A percentile compares a stretch with the other conserved stretches of the same genome.
These are phyloP conservation scores for Rhinocladiella mackenziei DNA, from an alignment of 2,329 filamentous ascomycete genomes.

Conservation along the genomic window DNA sequence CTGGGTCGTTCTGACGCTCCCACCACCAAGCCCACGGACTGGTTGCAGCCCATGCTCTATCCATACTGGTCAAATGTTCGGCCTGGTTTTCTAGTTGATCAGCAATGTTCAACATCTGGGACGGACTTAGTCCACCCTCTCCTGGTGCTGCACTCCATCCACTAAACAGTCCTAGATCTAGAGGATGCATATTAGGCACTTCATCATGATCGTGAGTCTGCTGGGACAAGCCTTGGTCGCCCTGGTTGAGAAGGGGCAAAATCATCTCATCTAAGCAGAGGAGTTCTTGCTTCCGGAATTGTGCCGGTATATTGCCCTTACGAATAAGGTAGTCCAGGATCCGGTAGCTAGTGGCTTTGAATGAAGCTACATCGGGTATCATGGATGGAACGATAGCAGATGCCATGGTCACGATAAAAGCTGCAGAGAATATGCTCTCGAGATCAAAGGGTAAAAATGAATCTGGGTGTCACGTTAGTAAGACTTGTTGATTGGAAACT, in stretches of 20 bases:
- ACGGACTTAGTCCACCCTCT: constrained; percentile 4
- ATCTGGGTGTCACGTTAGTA: not conserved
- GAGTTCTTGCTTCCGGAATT: constrained; percentile 3
- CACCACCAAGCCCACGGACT: constrained; percentile 5
- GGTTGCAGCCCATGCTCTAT: not conserved
- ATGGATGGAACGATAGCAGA: not conserved
- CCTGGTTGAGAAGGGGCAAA: not conserved
- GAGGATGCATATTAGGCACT: not conserved
- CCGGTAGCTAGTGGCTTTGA: not conserved
- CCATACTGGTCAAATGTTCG: not conserved
- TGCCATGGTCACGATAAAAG: constrained; percentile 3
- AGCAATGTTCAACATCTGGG: constrained; percentile 6
- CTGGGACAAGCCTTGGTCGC: too few relatives aligned
- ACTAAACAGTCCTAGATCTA: not conserved
- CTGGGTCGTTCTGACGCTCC: constrained; percentile 1
- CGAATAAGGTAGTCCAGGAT: constrained; percentile 3
- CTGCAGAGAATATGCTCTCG: constrained; percentile 1
- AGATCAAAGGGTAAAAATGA: constrained; percentile 5
- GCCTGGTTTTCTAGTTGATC: constrained; percentile 2
- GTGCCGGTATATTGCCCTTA: constrained; percentile 1
- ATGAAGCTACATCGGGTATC: constrained; percentile 1
- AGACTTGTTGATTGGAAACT: not conserved
- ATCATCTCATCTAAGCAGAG: constrained; percentile 7
- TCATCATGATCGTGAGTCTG: not conserved
- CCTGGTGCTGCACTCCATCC: not conserved